Conservation (phyloP, 1,284 basidiomycete genomes). For the Sporisorium sorghi region DNA sequence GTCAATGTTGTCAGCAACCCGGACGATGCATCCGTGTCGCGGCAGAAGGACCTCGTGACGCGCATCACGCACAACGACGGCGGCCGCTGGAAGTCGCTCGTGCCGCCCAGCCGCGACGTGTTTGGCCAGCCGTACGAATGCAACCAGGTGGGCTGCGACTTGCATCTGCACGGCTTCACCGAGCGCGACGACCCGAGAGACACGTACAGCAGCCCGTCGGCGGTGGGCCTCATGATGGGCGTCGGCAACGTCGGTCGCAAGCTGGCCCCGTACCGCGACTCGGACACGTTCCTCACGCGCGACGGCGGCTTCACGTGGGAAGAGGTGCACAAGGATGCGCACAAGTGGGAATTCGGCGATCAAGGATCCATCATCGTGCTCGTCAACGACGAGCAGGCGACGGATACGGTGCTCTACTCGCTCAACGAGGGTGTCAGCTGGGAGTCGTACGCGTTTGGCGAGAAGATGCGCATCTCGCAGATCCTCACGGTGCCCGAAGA, state of each 20-base stretch:
- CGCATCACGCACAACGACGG: constrained; percentile 97
- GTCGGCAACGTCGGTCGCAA: constrained; percentile 95
- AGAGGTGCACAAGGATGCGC: constrained; percentile 97
- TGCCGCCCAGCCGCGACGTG: constrained; percentile 82
- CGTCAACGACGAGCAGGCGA: constrained; percentile 92
- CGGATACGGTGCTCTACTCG: constrained; percentile 87
- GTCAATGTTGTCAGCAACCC: constrained; percentile 90
- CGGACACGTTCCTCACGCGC: constrained; percentile 94
- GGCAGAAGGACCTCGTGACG: constrained; percentile 82
- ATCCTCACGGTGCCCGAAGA: constrained; percentile 92
- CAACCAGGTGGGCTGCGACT: constrained; percentile 78
- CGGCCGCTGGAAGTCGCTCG: constrained; percentile 86
- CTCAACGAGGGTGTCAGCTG: constrained; percentile 88
- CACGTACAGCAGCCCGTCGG: constrained; percentile 90
- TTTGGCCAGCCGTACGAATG: constrained; percentile 82
- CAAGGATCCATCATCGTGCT: constrained; percentile 92
- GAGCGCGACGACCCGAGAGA: constrained; percentile 89
- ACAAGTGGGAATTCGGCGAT: constrained; percentile 98
- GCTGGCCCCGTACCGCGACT: constrained; percentile 83
- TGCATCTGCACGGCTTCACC: constrained; percentile 96
- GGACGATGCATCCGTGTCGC: constrained; percentile 78
- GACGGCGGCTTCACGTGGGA: constrained; percentile 98
- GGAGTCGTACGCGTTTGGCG: constrained; percentile 87
- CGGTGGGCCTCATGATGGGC: constrained; percentile 91
- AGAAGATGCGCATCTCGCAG: constrained; percentile 79